Percentiles rank a stretch among this genome's conserved stretches.
These are phyloP conservation scores for Phytophthora chlamydospora DNA, from an alignment of 352 stramenopile genomes.

Conservation along the genomic window DNA sequence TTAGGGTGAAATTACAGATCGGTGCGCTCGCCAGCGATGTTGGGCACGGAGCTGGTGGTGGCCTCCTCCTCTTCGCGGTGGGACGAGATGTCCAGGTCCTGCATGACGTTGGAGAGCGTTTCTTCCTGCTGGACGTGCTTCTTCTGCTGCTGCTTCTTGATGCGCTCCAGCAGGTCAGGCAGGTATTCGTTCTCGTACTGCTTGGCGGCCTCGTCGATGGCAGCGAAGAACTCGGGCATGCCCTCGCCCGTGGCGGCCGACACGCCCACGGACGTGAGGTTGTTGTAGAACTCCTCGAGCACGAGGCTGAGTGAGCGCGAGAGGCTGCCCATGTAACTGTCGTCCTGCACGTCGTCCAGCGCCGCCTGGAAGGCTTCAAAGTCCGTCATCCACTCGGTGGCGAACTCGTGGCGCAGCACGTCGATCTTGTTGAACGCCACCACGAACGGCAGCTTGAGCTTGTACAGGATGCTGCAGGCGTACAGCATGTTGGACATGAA, in stretches of 20 bases:
- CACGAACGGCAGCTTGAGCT: slow-evolving; percentile 97
- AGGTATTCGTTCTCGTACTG: slow-evolving; percentile 91
- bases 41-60: background rate
- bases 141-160: slow-evolving; percentile 65
- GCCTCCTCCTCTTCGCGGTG: slow-evolving; percentile 26
- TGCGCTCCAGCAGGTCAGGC: slow-evolving; percentile 71
- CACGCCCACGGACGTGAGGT: slow-evolving; percentile 93
- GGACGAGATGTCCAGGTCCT: slow-evolving; percentile 81
- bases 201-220: slow-evolving; percentile 85
- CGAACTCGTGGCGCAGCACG: slow-evolving; percentile 94
- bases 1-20: slow-evolving; percentile 54
- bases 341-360: slow-evolving; percentile 90
- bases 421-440: slow-evolving; percentile 99
- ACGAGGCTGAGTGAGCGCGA: slow-evolving; percentile 91
- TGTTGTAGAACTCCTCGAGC: slow-evolving; percentile 94
- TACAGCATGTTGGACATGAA: slow-evolving; percentile 99
- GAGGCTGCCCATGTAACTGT: slow-evolving; percentile 93
- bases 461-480: slow-evolving; percentile 98
- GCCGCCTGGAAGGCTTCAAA: slow-evolving; percentile 98
- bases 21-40: slow-evolving; percentile 49
- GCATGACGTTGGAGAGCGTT: slow-evolving; percentile 75
- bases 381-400: slow-evolving; percentile 98
- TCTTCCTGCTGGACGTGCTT: slow-evolving; percentile 49
- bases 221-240: slow-evolving; percentile 94
- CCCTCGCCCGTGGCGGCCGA: slow-evolving; percentile 96